Evolutionary conservation across 106 monocot species (phyloP), one percentile per base, ranked within the genome.

Genomic region (Allium fistulosum): DNA sequence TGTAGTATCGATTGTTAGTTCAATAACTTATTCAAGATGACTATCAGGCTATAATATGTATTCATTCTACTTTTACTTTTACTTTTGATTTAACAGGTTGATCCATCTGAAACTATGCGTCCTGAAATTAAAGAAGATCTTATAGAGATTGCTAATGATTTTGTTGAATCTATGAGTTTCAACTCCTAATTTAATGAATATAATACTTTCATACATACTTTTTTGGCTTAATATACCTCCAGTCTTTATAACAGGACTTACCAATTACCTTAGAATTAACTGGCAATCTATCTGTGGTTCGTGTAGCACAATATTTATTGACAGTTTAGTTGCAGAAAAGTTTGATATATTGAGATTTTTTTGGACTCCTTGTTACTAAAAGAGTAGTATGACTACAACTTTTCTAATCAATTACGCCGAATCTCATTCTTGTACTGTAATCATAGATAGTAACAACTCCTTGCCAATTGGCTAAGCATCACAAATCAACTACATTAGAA

Each of bases 401-500:
- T 15, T 48, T 11, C 18, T 51, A 52, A 66, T 50, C 51, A 22
- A 22, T 22, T 22, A 1, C 22, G 22, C 22, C 1, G 22, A 22
- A 22, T 22, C 22, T 22, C 22, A 66, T 22, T 47, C 51, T 8
- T 68, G 2, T 68, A 27, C 45, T 12, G 18, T 6, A 46, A 4
- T 68, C 15, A 58, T 78, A 97, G 97, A 72, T 90, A 72, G 81
- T 90, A 53, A 85, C 83, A 61, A 82, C 85, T 66, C 87, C 86
- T 71, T 93, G 97, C 65, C 82, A 81, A 18, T 81, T 99, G 77
- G 97, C 97, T 64, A 99, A 99, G 79, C 97, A 99, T 80, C 89
- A 92, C 58, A 89, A 85, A 74, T 90, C 89, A 51, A 75, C 74
- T 46, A 85, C 73, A 11, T 73, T 99, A 45, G 97, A 99, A 79